Evolutionary conservation across 139 green algal genomes (phyloP).

Genomic region (Ulvella scutata): DNA sequence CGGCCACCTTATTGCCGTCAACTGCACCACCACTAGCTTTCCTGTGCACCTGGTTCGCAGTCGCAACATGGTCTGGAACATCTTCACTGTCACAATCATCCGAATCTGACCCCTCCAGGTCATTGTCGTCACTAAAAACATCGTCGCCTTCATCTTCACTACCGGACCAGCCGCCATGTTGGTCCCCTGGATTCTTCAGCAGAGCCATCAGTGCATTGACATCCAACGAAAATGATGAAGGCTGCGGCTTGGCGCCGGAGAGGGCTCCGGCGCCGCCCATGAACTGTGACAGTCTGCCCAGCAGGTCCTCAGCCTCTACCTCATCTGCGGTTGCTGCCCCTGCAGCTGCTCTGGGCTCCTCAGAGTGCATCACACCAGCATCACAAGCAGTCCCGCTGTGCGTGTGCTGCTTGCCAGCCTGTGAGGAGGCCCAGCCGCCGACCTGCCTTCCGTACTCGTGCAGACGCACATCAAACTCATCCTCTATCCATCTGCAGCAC

Average conservation of each 20-base stretch:
- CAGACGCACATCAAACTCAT: neutral
- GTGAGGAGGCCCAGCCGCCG: no score
- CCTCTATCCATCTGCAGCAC: neutral
- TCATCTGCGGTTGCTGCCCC: neutral
- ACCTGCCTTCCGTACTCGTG: neutral
- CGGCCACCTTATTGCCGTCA: no score
- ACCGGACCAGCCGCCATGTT: neutral
- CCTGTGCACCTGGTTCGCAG: neutral
- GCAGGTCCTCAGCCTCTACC: neutral
- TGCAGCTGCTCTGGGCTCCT: neutral
- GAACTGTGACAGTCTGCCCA: neutral
- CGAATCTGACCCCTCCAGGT: neutral
- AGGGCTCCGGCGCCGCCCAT: neutral
- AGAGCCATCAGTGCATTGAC: neutral
- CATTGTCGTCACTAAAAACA: neutral
- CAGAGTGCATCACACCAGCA: neutral
- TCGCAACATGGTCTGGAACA: neutral
- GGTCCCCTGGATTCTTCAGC: neutral
- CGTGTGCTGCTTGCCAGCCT: no score
- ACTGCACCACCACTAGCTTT: no score
- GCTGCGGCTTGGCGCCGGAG: neutral
- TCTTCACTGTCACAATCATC: neutral
- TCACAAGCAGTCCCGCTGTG: neutral
- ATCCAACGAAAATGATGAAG: neutral
- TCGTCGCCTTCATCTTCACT: neutral